Evolutionary conservation across 2,329 filamentous ascomycete species (phyloP).

Genomic region (Aspergillus aculeatinus): DNA sequence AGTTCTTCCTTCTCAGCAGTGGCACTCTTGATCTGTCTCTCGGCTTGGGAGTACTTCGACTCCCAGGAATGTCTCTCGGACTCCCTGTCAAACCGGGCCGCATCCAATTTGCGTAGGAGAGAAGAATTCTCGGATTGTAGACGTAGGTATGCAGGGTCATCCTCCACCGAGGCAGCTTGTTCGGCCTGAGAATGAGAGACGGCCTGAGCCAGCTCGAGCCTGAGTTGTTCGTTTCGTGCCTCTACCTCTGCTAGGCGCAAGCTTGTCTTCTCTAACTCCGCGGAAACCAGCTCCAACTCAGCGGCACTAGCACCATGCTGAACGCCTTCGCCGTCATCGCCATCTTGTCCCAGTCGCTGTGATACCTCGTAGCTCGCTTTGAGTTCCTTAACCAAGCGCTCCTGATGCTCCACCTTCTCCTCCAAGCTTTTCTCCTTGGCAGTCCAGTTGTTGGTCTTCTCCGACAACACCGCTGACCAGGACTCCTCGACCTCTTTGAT

Average conservation of each 20-base stretch:
- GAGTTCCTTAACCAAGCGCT: conserved; percentile 85
- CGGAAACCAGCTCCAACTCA: conserved; percentile 89
- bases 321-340: conserved; percentile 61
- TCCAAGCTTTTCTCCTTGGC: conserved; percentile 88
- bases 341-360: conserved; percentile 76
- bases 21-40: conserved; percentile 72
- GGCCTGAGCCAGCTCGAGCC: conserved; percentile 84
- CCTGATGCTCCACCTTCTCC: conserved; percentile 92
- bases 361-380: conserved; percentile 98
- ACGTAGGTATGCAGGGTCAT: conserved; percentile 84
- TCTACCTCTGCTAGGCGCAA: conserved; percentile 85
- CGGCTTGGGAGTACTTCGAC: conserved; percentile 70
- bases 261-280: conserved; percentile 87
- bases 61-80: conserved; percentile 75
- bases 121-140: conserved; percentile 92
- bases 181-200: conserved; percentile 67
- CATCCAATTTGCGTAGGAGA: conserved; percentile 82
- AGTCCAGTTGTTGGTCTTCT: conserved; percentile 96
- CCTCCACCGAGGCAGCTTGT: conserved; percentile 68
- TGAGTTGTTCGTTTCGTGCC: conserved; percentile 88
- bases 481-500: conserved; percentile 88
- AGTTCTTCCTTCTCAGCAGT: conserved; percentile 79
- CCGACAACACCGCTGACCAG: conserved; percentile 84
- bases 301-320: conserved; percentile 73
- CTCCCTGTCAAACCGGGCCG: conserved; percentile 78